Evolutionary conservation across 768 basidiomycete genomes (phyloP).

Genomic region (Agaricus sinodeliciosus): DNA sequence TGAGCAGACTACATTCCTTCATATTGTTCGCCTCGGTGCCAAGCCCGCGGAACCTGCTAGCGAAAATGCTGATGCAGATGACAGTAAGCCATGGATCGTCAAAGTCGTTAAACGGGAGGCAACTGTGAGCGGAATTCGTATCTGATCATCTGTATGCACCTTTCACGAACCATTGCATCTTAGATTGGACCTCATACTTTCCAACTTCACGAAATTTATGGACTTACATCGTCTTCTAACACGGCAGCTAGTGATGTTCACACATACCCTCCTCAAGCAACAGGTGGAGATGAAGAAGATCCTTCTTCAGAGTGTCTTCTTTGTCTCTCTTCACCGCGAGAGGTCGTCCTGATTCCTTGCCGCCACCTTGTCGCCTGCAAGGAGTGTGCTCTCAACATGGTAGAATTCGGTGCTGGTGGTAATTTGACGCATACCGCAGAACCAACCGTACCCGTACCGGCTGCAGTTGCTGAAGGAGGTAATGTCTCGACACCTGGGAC

Average conservation of each 20-base stretch:
- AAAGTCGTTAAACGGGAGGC: conserved; percentile 92
- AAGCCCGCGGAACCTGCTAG: conserved; percentile 26
- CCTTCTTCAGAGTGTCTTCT: conserved; percentile 87
- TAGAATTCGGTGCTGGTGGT: conserved; percentile 94
- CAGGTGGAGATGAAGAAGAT: conserved; percentile 45
- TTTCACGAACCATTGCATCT: not conserved
- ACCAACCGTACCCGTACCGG: conserved; percentile 23
- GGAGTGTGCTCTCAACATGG: conserved; percentile 95
- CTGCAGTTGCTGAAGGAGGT: conserved; percentile 18
- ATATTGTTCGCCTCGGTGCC: conserved; percentile 67
- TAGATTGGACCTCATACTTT: conserved; percentile 92
- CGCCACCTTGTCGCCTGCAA: conserved; percentile 92
- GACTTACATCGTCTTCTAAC: conserved; percentile 59
- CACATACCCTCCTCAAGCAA: conserved; percentile 36
- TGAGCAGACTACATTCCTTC: conserved; percentile 85
- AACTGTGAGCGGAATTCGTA: conserved; percentile 32
- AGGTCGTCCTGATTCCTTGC: conserved; percentile 91
- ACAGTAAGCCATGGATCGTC: conserved; percentile 81
- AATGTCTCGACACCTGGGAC: conserved; percentile 23
- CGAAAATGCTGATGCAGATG: conserved; percentile 39
- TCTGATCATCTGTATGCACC: conserved; percentile 2
- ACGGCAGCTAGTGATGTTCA: conserved; percentile 25
- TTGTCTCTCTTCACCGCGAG: conserved; percentile 81
- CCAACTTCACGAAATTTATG: conserved; percentile 93
- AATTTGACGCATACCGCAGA: conserved; percentile 60